phyloP scores from a whole-genome alignment of 2,329 filamentous ascomycete species.

The Sclerotinia sclerotiorum region DNA sequence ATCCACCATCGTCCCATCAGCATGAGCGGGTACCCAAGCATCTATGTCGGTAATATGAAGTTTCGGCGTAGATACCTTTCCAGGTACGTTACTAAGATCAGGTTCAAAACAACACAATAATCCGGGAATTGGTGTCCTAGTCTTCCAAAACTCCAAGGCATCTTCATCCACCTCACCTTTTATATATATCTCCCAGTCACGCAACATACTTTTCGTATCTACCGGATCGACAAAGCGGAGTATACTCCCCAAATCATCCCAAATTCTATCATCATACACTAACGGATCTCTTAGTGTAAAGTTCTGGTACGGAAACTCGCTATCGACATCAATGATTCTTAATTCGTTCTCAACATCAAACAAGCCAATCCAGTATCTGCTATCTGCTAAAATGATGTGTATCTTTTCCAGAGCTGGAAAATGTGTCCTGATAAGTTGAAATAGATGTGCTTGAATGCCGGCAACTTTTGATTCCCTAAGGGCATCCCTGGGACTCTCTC shows the following conservation, averaged over 20 bases:
- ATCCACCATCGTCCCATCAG: neutral
- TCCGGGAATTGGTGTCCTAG: neutral
- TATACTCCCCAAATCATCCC: too few species aligned
- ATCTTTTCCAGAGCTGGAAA: neutral
- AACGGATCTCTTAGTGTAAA: neutral
- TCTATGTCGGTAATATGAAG: neutral
- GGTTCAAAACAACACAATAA: neutral
- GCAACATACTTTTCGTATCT: too few species aligned
- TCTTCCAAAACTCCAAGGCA: neutral
- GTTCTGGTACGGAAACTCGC: neutral
- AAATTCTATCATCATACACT: neutral
- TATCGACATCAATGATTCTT: neutral
- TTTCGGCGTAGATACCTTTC: neutral
- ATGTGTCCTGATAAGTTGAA: neutral
- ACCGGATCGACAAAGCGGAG: too few species aligned
- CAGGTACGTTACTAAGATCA: neutral
- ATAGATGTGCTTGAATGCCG: too few species aligned
- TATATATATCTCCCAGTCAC: neutral
- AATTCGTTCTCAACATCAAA: neutral
- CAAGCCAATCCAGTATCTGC: too few species aligned
- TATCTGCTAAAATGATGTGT: neutral
- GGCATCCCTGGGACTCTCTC: too few species aligned
- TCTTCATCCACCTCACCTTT: neutral
- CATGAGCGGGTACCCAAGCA: neutral
- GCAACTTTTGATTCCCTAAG: too few species aligned